A percentile compares a stretch with the other conserved stretches of the same genome.
Conservation (phyloP, 177 flowering plant species). For the Vitis hybrid region DNA sequence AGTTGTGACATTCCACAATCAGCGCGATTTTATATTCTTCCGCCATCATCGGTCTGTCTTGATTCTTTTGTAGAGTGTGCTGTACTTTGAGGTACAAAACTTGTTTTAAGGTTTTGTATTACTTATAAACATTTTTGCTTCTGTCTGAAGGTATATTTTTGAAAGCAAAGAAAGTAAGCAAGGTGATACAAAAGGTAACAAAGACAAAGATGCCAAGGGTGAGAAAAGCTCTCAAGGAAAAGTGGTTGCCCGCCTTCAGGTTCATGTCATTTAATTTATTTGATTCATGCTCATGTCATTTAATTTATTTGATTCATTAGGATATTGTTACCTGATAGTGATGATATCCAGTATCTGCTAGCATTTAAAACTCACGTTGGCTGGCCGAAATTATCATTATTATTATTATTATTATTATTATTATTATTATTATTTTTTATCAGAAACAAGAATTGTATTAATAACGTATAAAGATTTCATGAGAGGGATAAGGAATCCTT, state of each 20-base stretch:
- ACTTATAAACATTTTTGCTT: conserved; percentile 7
- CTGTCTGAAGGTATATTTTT: conserved; percentile 63
- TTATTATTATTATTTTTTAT: too few relatives aligned
- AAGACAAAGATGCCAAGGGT: conserved; percentile 34
- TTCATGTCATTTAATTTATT: conserved; percentile 17
- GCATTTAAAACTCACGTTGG: background rate
- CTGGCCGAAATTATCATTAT: background rate
- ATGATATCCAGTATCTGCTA: background rate
- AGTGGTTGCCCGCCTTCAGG: conserved; percentile 84
- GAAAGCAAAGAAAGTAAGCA: conserved; percentile 66
- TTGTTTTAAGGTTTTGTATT: background rate
- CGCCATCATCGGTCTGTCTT: conserved; percentile 77
- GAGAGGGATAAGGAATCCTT: too few relatives aligned
- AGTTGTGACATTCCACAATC: conserved; percentile 94
- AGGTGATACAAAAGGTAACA: conserved; percentile 39
- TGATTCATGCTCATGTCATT: too few relatives aligned
- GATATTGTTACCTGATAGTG: background rate
- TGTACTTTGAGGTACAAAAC: background rate
- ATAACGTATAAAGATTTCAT: too few relatives aligned
- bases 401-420: too few relatives aligned
- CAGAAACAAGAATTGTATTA: too few relatives aligned
- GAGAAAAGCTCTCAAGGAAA: conserved; percentile 36
- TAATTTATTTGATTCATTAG: background rate
- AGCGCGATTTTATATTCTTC: conserved; percentile 90
- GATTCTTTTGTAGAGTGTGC: too few relatives aligned